Conservation (phyloP, 1,139 yeast genomes). For the Diutina neorugosa region DNA sequence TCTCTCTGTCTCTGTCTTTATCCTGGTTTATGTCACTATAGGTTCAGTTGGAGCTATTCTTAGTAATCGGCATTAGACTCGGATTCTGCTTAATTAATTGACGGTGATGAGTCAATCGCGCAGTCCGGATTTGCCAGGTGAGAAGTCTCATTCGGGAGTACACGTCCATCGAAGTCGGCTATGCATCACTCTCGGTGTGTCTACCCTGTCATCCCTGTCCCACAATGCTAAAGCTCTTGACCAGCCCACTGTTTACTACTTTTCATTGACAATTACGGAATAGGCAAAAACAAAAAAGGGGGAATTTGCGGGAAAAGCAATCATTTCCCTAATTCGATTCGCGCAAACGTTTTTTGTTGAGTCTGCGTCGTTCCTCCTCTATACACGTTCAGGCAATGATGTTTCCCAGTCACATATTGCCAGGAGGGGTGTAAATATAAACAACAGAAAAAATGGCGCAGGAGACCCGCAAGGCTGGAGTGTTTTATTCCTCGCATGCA, state of each 20-base stretch:
- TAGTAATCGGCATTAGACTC: background rate
- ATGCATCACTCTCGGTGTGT: background rate
- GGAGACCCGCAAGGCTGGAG: background rate
- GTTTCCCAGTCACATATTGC: background rate
- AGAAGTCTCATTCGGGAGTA: background rate
- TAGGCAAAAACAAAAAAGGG: too few species aligned
- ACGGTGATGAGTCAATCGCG: background rate
- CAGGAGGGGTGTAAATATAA: background rate
- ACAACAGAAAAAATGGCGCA: background rate
- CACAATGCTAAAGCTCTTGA: background rate
- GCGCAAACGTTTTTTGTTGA: too few species aligned
- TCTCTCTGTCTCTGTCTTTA: too few species aligned
- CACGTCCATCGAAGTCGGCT: background rate
- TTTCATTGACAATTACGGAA: too few species aligned
- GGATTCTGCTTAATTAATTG: background rate
- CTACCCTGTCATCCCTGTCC: background rate
- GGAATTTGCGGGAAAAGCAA: too few species aligned
- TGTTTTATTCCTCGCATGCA: background rate
- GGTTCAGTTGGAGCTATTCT: background rate
- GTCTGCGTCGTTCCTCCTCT: too few species aligned
- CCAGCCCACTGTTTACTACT: background rate
- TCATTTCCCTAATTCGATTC: too few species aligned
- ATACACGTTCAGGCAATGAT: background rate
- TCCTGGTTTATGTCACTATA: too few species aligned
- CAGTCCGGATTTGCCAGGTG: background rate